Evolutionary conservation across 1,284 basidiomycete genomes (phyloP).

Genomic region (Rhodotorula sp.): DNA sequence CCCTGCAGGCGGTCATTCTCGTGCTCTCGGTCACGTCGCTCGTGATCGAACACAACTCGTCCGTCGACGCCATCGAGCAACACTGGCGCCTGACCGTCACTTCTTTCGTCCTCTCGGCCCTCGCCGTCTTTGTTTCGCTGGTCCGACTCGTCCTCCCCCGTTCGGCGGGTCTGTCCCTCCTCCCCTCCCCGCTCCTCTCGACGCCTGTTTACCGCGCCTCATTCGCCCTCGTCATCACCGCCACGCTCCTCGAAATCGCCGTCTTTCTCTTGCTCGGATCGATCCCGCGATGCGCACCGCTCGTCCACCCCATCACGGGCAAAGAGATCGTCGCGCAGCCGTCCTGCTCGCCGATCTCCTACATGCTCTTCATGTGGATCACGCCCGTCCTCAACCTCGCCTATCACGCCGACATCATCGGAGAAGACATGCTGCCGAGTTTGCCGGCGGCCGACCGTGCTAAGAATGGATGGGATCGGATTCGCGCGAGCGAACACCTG

Average conservation of each 20-base stretch:
- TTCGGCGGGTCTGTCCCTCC: slow-evolving; percentile 17
- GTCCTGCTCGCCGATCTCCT: slow-evolving; percentile 34
- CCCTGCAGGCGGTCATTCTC: slow-evolving; percentile 60
- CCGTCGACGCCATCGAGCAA: slow-evolving; percentile 54
- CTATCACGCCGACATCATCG: slow-evolving; percentile 22
- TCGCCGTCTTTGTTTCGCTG: slow-evolving; percentile 33
- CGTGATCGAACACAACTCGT: slow-evolving; percentile 18
- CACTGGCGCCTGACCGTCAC: slow-evolving; percentile 68
- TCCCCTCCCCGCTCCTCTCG: slow-evolving; percentile 8
- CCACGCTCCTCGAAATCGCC: slow-evolving; percentile 57
- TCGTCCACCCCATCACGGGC: slow-evolving; percentile 7
- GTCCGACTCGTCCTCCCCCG: slow-evolving; percentile 31
- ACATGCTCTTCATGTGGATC: slow-evolving; percentile 42
- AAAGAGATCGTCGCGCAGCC: slow-evolving; percentile 15
- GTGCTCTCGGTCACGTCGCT: slow-evolving; percentile 59
- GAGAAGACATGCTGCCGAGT: slow-evolving; percentile 35
- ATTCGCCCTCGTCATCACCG: slow-evolving; percentile 53
- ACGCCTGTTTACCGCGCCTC: slow-evolving; percentile 33
- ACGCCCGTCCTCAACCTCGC: slow-evolving; percentile 30
- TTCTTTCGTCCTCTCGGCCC: slow-evolving; percentile 59
- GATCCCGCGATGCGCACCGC: slow-evolving; percentile 55
- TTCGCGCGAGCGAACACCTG: slow-evolving; percentile 2
- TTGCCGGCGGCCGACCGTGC: slow-evolving; percentile 37
- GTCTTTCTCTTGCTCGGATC: slow-evolving; percentile 57
- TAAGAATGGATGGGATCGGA: slow-evolving; percentile 29